Base-by-base conservation (phyloP, 331 rosid species). In the Pyracantha coccinea region DNA sequence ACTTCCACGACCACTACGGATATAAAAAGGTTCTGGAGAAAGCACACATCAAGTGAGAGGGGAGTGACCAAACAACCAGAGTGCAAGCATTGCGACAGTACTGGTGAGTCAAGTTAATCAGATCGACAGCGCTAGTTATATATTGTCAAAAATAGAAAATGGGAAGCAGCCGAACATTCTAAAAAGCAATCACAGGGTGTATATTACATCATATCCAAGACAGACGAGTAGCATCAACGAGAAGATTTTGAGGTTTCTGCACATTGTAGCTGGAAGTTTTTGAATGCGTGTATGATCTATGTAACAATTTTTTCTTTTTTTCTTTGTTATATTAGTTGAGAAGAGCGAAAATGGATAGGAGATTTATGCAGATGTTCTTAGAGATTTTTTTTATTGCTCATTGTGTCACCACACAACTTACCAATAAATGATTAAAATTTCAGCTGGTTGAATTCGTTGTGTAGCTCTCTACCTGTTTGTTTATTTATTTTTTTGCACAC, bases 11-110 rank as follows among this genome's bases (percentile, higher is more conserved):
- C 83, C 25, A 31, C 84, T 27, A 33, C 78, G 38, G 87, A 83
- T 55, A 82, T 1, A 70, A 44, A 81, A 74, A 29, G 58, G 47
- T 71, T 78, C 89, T n/a, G 87, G 44, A 50, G 93, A 92, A 80
- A 85, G 78, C 31, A 13, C 78, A 19, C 63, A 75, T 65, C 75
- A 44, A 9, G 80, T 65, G 78, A 66, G 82, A 68, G 78, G 77
- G 87, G 83, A 85, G 73, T 82, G 85, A 89, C 59, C 77, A 19
- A 57, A 66, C 68, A 75, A 29, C 66, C 68, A 75, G 62, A 47
- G 71, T 57, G 44, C 38, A 72, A 38, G 69, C 77, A 75, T 60
- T 75, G 55, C 20, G 67, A 50, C 35, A 11, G 73, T 55, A 20
- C 13, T 64, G 19, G 47, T 14, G n/a, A 58, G 29, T 24, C 23